Conservation (phyloP, 1,284 basidiomycete species). For the Sporisorium exsertum region DNA sequence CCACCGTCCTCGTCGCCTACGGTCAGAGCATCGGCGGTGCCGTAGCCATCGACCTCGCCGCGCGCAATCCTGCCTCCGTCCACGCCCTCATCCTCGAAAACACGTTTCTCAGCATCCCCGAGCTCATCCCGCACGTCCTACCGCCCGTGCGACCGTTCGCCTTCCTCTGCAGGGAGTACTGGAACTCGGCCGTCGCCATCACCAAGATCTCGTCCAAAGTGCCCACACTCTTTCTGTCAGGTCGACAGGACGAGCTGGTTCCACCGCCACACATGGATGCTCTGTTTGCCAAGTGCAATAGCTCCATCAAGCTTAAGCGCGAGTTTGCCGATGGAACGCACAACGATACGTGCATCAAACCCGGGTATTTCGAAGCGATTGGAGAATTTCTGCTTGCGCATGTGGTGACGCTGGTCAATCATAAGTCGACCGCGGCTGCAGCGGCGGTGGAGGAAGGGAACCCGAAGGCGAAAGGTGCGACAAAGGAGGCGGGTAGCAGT, state of each 20-base stretch:
- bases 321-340: slow-evolving; percentile 77
- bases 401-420: slow-evolving; percentile 29
- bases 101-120: slow-evolving; percentile 67
- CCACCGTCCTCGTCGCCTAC: slow-evolving; percentile 75
- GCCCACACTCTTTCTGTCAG: slow-evolving; percentile 87
- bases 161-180: slow-evolving; percentile 86
- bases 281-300: slow-evolving; percentile 75
- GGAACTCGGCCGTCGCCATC: slow-evolving; percentile 83
- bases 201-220: slow-evolving; percentile 77
- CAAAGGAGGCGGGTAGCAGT: slow-evolving; percentile 13
- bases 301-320: slow-evolving; percentile 71
- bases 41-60: slow-evolving; percentile 87
- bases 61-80: slow-evolving; percentile 79
- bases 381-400: slow-evolving; percentile 56
- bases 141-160: slow-evolving; percentile 82
- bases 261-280: slow-evolving; percentile 85
- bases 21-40: slow-evolving; percentile 98
- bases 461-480: neutral
- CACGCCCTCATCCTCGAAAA: slow-evolving; percentile 90
- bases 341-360: slow-evolving; percentile 71
- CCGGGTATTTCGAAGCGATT: slow-evolving; percentile 63
- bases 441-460: neutral
- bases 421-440: neutral
- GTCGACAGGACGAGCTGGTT: slow-evolving; percentile 83
- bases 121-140: slow-evolving; percentile 77